Evolutionary conservation across 2,329 filamentous ascomycete genomes (phyloP).

Genomic region (Trichoderma sp.): DNA sequence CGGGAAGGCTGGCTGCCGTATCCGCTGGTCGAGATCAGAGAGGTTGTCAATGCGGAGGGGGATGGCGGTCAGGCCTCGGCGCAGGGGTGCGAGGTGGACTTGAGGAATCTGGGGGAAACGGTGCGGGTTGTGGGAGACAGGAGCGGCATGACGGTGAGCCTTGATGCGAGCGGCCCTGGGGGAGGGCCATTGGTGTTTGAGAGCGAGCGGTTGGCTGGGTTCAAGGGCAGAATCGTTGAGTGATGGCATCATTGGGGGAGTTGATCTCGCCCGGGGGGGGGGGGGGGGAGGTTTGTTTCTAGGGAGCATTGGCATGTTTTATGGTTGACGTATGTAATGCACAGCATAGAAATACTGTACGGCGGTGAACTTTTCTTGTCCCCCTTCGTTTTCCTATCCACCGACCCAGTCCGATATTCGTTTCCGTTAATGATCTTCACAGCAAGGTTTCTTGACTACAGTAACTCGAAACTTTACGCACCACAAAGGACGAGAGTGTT

Average conservation of each 20-base stretch:
- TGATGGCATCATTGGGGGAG: slow-evolving; percentile 23
- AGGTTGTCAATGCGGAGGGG: slow-evolving; percentile 41
- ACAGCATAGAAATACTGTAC: background rate
- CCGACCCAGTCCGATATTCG: background rate
- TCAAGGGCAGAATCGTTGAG: slow-evolving; percentile 38
- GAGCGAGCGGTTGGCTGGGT: slow-evolving; percentile 43
- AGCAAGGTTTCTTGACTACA: background rate
- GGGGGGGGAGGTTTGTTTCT: too few relatives aligned
- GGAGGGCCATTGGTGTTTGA: slow-evolving; percentile 66
- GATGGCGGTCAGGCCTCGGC: slow-evolving; percentile 21
- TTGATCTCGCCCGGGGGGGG: background rate
- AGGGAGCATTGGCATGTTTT: background rate
- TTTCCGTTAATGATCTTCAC: slow-evolving; percentile 6
- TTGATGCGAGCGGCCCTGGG: slow-evolving; percentile 63
- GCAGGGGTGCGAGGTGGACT: slow-evolving; percentile 69
- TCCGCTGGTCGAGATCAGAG: slow-evolving; percentile 74
- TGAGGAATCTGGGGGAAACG: slow-evolving; percentile 71
- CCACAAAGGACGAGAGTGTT: background rate
- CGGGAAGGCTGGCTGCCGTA: slow-evolving; percentile 74
- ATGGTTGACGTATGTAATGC: background rate
- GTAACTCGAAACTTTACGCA: background rate
- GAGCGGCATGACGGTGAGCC: slow-evolving; percentile 66
- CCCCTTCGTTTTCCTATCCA: background rate
- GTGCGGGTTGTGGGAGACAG: slow-evolving; percentile 72
- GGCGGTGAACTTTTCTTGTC: background rate